Evolutionary conservation across 495 filamentous ascomycete genomes (phyloP).

Genomic region (Neurospora sp.): DNA sequence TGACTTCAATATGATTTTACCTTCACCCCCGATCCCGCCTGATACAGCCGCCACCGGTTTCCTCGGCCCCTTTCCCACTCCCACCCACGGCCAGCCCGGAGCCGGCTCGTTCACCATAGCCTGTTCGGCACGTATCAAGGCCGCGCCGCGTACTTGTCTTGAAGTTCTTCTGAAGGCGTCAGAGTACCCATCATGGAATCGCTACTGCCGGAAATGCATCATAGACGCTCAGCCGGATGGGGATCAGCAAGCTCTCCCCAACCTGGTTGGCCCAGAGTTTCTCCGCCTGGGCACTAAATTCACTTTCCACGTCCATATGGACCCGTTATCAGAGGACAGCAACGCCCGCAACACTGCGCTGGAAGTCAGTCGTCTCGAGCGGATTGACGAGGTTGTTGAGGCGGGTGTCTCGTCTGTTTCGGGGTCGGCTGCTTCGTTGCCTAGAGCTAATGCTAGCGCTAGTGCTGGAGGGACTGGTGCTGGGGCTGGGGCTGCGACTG

Average conservation of each 20-base stretch:
- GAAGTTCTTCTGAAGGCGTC: constrained; percentile 15
- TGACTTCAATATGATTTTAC: background rate
- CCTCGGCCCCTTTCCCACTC: constrained; percentile 15
- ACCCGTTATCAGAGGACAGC: background rate
- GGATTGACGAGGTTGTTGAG: constrained; percentile 8
- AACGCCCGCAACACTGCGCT: constrained; percentile 6
- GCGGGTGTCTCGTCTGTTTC: background rate
- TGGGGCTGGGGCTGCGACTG: background rate
- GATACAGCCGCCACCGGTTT: background rate
- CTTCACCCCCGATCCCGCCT: background rate
- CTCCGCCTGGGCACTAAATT: constrained; percentile 19
- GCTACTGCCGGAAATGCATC: constrained; percentile 18
- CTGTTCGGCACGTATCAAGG: constrained; percentile 20
- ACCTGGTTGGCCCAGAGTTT: background rate
- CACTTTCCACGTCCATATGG: constrained; percentile 24
- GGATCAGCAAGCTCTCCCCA: background rate
- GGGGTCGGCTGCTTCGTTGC: background rate
- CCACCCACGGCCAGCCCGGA: constrained; percentile 13
- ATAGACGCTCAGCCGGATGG: constrained; percentile 11
- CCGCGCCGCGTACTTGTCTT: constrained; percentile 16
- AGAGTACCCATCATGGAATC: constrained; percentile 27
- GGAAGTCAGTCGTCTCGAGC: constrained; percentile 21
- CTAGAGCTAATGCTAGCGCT: background rate
- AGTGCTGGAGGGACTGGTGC: background rate
- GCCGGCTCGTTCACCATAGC: constrained; percentile 21